Conservation (phyloP, 495 filamentous ascomycete species). For the Penicillium dipodomyicola region DNA sequence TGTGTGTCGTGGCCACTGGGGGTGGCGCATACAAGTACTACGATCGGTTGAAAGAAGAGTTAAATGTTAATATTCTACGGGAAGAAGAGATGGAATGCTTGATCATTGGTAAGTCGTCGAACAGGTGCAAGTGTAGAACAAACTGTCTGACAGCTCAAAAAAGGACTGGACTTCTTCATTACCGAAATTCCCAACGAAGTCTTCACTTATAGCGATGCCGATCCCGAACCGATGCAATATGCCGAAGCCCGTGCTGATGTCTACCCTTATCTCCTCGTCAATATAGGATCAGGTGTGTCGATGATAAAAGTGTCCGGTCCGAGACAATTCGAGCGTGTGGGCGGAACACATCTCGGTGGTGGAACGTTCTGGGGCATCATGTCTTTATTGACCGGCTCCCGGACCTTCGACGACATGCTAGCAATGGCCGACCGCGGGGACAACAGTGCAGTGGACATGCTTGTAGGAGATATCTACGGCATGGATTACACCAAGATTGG, state of each 20-base stretch:
- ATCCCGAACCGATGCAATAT: constrained; percentile 82
- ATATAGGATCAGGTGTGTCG: constrained; percentile 98
- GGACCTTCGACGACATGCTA: constrained; percentile 93
- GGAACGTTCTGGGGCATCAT: constrained; percentile 96
- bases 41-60: constrained; percentile 74
- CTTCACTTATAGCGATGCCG: constrained; percentile 90
- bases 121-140: not conserved
- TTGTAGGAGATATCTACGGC: constrained; percentile 97
- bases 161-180: constrained; percentile 97
- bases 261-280: constrained; percentile 96
- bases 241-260: constrained; percentile 68
- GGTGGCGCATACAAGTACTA: constrained; percentile 96
- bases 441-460: constrained; percentile 90
- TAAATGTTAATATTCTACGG: constrained; percentile 81
- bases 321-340: constrained; percentile 79
- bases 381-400: constrained; percentile 82
- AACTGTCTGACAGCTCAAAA: not conserved
- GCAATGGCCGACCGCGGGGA: constrained; percentile 91
- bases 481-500: constrained; percentile 94
- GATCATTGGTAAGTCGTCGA: constrained; percentile 67
- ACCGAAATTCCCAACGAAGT: constrained; percentile 95
- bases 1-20: constrained; percentile 92
- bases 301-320: constrained; percentile 97
- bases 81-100: constrained; percentile 99
- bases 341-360: constrained; percentile 90